These are phyloP conservation scores for Magnolia officinalis DNA, from an alignment of 164 flowering plant genomes.

Conservation along the genomic window DNA sequence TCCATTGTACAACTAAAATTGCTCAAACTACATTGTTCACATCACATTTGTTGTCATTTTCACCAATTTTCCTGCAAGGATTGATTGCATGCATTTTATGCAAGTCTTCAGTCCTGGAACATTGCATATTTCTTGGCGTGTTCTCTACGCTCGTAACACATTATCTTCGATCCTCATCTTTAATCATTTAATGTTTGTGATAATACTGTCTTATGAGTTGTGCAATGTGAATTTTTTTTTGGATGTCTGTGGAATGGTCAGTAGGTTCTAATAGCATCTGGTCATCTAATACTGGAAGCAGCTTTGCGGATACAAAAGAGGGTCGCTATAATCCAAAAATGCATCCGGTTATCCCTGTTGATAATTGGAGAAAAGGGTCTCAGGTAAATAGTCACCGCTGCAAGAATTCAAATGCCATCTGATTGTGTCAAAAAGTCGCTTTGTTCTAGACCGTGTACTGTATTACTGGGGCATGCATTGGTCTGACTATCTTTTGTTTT, in stretches of 20 bases:
- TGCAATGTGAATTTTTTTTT: constrained; percentile 11
- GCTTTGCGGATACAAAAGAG: constrained; percentile 92
- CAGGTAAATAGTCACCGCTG: constrained; percentile 49
- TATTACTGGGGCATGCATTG: background rate
- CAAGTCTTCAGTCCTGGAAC: background rate
- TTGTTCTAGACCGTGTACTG: background rate
- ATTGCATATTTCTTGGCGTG: background rate
- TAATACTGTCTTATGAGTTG: constrained; percentile 1
- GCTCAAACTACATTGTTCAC: background rate
- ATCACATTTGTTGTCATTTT: background rate
- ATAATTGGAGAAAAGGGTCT: constrained; percentile 98
- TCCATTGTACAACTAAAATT: background rate
- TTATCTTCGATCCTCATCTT: background rate
- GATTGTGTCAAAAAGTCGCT: background rate
- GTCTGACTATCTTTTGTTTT: constrained; percentile 7
- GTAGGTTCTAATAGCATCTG: constrained; percentile 21
- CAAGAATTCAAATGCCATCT: background rate
- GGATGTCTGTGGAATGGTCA: constrained; percentile 13
- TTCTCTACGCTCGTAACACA: no score
- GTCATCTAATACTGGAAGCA: constrained; percentile 36
- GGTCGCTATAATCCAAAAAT: constrained; percentile 96
- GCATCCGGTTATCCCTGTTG: constrained; percentile 78
- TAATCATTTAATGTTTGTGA: background rate
- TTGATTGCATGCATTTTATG: background rate
- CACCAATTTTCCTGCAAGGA: background rate